Conservation (phyloP, 2,329 filamentous ascomycete genomes). For the Ascochyta lentis region DNA sequence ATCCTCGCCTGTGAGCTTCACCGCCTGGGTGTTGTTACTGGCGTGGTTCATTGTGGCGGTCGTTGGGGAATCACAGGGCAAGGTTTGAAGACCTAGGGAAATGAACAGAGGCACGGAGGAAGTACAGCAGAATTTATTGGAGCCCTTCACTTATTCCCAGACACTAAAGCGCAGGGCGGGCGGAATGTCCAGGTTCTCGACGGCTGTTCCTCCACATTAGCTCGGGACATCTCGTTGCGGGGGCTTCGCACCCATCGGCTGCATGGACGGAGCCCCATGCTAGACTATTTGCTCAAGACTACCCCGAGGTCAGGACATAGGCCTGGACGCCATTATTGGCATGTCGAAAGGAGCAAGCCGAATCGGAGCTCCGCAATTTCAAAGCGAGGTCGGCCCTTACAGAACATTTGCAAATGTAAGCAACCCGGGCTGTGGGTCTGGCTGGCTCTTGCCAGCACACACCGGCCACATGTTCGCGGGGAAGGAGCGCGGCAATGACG, state of each 20-base stretch:
- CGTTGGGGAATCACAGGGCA: constrained; percentile 11
- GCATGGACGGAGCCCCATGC: constrained; percentile 11
- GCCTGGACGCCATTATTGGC: constrained; percentile 3
- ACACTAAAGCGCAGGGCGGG: constrained; percentile 23
- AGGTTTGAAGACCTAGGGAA: background rate
- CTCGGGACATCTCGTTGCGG: constrained; percentile 43
- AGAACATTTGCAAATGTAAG: constrained; percentile 10
- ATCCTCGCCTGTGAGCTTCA: constrained; percentile 54
- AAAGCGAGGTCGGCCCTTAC: constrained; percentile 12
- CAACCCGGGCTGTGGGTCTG: constrained; percentile 10
- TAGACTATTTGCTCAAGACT: background rate
- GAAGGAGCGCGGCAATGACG: constrained; percentile 19
- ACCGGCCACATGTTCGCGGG: constrained; percentile 18
- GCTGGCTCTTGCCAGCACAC: constrained; percentile 10
- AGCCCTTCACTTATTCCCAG: constrained; percentile 25
- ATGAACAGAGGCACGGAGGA: constrained; percentile 7
- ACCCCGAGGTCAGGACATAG: background rate
- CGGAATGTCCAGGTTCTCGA: constrained; percentile 42
- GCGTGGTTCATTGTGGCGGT: constrained; percentile 52
- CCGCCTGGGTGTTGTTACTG: constrained; percentile 50
- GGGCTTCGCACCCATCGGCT: constrained; percentile 18
- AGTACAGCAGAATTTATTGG: constrained; percentile 9
- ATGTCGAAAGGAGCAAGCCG: constrained; percentile 24
- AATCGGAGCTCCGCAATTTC: constrained; percentile 23
- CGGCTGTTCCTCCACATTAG: constrained; percentile 32